Evolutionary conservation across 1,284 basidiomycete species (phyloP).

Genomic region (Marasmius tenuissimus): DNA sequence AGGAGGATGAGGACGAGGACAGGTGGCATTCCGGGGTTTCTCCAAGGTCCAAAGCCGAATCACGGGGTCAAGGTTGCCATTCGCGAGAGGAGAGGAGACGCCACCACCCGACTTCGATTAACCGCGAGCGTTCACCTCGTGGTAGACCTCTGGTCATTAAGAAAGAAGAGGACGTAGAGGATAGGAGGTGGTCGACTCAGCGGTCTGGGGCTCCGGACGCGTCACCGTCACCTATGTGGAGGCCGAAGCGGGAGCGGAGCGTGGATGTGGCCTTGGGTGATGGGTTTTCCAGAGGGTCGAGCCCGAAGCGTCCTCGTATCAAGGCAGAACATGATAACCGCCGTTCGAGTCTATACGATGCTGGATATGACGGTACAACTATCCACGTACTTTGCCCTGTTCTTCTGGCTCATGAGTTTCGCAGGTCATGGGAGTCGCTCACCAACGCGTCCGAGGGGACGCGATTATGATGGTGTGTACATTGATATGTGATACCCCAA

Average conservation of each 20-base stretch:
- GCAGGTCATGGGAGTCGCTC: background rate
- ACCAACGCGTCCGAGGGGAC: background rate
- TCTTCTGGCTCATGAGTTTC: background rate
- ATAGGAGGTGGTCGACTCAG: background rate
- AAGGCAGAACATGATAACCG: background rate
- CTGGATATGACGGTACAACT: no score
- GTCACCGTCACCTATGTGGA: background rate
- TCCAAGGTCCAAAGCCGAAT: no score
- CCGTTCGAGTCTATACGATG: no score
- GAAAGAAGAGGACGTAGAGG: background rate
- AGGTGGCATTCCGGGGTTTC: no score
- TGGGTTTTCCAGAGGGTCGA: background rate
- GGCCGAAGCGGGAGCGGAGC: background rate
- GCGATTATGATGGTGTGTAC: slow-evolving; percentile 1
- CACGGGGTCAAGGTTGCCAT: no score
- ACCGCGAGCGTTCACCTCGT: no score
- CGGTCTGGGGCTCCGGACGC: background rate
- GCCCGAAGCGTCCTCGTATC: background rate
- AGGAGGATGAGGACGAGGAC: no score
- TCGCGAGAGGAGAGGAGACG: no score
- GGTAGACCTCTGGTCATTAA: no score
- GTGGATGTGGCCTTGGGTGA: background rate
- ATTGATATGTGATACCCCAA: background rate
- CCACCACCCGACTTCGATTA: no score
- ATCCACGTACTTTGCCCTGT: no score